Percentiles rank a stretch among this genome's conserved stretches.
Conservation (phyloP, 805 yeast genomes). For the Ogataea paraovalis region DNA sequence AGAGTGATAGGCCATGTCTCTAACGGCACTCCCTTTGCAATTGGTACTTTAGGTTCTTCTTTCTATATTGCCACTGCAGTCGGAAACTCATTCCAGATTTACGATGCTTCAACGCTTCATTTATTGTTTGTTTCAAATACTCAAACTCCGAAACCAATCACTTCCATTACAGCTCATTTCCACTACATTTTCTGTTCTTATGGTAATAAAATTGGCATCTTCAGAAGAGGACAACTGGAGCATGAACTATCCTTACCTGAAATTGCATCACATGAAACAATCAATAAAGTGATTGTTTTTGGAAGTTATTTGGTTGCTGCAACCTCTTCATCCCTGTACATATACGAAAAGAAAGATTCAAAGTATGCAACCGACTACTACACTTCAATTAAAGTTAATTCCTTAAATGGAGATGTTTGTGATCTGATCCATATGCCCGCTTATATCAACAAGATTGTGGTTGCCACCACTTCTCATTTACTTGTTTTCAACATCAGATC, state of each 20-base stretch:
- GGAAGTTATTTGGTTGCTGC: constrained; percentile 74
- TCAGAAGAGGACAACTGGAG: constrained; percentile 72
- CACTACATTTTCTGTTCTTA: constrained; percentile 80
- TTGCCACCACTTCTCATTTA: constrained; percentile 67
- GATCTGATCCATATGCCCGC: constrained; percentile 83
- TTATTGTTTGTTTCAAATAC: constrained; percentile 79
- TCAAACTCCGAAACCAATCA: constrained; percentile 68
- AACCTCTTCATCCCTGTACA: constrained; percentile 31
- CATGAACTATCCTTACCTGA: constrained; percentile 32
- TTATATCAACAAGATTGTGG: constrained; percentile 80
- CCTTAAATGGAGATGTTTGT: constrained; percentile 68
- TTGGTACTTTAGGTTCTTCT: constrained; percentile 84
- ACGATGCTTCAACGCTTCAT: constrained; percentile 84
- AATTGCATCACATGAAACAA: constrained; percentile 22
- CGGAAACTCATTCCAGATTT: constrained; percentile 86
- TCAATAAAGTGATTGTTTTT: constrained; percentile 56
- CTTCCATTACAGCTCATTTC: constrained; percentile 71
- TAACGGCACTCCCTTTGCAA: constrained; percentile 77
- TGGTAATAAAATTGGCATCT: constrained; percentile 70
- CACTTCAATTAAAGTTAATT: constrained; percentile 54
- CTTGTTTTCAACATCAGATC: constrained; percentile 71
- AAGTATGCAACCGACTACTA: constrained; percentile 61
- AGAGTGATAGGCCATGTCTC: constrained; percentile 88
- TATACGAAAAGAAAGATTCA: constrained; percentile 32
- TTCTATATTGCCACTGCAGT: constrained; percentile 87